A percentile compares a stretch with the other conserved stretches of the same genome.
These are phyloP conservation scores for Neurospora sp. DNA, from an alignment of 495 filamentous ascomycete species.

Conservation along the genomic window DNA sequence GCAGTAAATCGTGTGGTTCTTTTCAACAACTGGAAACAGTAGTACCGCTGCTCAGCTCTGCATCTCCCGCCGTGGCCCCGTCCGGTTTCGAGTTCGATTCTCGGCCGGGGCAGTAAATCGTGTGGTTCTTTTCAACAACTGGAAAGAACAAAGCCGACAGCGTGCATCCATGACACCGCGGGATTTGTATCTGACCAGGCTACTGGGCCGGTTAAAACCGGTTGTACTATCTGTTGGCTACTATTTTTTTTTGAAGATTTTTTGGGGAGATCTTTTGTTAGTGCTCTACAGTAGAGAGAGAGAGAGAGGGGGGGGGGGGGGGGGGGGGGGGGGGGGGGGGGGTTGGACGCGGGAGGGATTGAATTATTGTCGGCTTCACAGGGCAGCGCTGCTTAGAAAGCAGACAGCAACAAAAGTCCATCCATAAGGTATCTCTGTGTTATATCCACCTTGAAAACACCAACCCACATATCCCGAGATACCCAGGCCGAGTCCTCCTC, in stretches of 20 bases:
- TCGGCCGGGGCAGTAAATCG: background rate
- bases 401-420: background rate
- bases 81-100: background rate
- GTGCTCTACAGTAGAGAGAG: no score
- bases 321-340: no score
- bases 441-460: background rate
- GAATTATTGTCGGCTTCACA: background rate
- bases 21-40: background rate
- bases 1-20: background rate
- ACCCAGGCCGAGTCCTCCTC: background rate
- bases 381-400: background rate
- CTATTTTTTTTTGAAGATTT: no score
- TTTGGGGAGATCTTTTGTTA: no score
- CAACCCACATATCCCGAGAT: background rate
- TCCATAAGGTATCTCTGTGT: background rate
- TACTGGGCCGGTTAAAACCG: no score
- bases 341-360: no score
- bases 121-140: background rate
- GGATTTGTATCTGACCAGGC: no score
- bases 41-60: background rate
- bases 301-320: no score
- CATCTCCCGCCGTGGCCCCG: background rate
- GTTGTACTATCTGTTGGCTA: no score
- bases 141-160: background rate
- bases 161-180: background rate